phyloP scores from a whole-genome alignment of 2,329 filamentous ascomycete species.

The Pseudofabraea citricarpa region DNA sequence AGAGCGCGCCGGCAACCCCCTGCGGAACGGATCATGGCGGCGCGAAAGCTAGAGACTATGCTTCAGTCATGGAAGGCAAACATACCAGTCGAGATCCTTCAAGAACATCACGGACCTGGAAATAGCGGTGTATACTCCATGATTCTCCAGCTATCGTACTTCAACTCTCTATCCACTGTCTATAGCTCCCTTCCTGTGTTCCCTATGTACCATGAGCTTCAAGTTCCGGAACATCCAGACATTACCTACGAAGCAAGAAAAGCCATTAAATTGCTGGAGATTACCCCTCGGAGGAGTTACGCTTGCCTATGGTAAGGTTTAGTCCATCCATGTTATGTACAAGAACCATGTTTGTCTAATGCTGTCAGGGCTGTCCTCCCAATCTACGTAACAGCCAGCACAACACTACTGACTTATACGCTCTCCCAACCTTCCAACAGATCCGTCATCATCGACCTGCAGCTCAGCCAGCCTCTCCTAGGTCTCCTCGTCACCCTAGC shows the following conservation, averaged over 20 bases:
- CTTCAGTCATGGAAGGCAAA: background rate
- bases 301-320: background rate
- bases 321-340: background rate
- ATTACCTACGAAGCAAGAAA: background rate
- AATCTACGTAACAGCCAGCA: background rate
- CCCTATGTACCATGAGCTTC: background rate
- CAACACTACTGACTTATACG: background rate
- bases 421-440: background rate
- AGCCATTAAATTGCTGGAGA: background rate
- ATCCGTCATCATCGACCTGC: background rate
- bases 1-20: constrained; percentile 6
- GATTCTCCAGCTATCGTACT: background rate
- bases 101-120: background rate
- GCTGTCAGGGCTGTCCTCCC: background rate
- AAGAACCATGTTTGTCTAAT: background rate
- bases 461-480: background rate
- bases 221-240: background rate
- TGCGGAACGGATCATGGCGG: background rate
- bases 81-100: background rate
- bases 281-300: background rate
- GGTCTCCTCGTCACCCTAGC: background rate
- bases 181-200: background rate
- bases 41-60: background rate
- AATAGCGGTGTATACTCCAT: background rate
- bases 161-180: background rate